Base-by-base conservation (phyloP, 495 filamentous ascomycete genomes). In the Aspergillus funiculosus region DNA sequence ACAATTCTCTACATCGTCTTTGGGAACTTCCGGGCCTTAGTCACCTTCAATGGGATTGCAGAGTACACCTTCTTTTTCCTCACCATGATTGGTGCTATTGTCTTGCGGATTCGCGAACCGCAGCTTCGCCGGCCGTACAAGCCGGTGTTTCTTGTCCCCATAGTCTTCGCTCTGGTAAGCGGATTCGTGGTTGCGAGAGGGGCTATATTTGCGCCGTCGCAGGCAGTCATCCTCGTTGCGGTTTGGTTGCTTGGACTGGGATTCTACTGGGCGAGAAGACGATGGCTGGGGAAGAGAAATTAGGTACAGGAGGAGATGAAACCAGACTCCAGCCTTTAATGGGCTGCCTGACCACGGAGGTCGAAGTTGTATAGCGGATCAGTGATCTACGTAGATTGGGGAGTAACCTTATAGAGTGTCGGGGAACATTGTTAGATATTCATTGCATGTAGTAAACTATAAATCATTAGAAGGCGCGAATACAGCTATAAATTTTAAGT, bases 1-100 rank as follows among this genome's bases (percentile, higher is more conserved):
- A 39, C 53, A 0, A 43, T 45, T 3, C 15, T 49, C 1, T 56
- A 56, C 31, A 46, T 56, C 6, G 34, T 56, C 5, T 50, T 56
- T 13, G 53, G 53, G 2, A 51, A 56, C 18, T 56, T 56, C 42
- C 49, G 53, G 3, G 53, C 53, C 1, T 40, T 56, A 6, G 18
- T 56, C 15, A 56, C 53, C 0, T 56, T 56, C 41, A 56, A 52
- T 18, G 53, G 53, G 1, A 19, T 56, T 31, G 53, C 41, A 0
- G 53, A 56, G 13, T 56, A 52, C 19, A 43, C 45, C 5, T 56
- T 56, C 37, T 56, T 56, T 22, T 52, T 56, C 17, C 26, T 56
- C 27, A 56, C 53, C 0, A 50, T 56, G 10, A 32, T 56, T 11
- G 53, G 49, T 4, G 53, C 53, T 0, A 46, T 56, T 15, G 24